Percentiles rank a stretch among this genome's conserved stretches.
Conservation (phyloP, 495 filamentous ascomycete species). For the Corynascus novoguineensis region DNA sequence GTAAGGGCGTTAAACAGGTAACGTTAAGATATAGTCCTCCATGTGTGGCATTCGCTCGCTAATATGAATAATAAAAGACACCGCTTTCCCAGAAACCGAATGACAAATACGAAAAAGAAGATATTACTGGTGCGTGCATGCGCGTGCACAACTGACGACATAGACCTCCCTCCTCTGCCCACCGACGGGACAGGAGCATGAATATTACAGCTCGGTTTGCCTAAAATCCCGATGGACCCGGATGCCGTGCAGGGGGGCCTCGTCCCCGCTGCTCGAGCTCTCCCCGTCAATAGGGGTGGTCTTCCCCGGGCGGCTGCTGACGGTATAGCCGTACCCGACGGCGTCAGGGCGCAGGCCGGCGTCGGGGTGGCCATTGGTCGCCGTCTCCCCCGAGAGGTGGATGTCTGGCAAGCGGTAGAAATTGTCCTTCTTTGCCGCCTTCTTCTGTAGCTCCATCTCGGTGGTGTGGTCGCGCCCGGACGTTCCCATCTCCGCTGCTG, state of each 20-base stretch:
- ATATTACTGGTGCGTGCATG: too few relatives aligned
- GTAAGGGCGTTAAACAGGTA: neutral
- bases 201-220: neutral
- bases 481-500: too few relatives aligned
- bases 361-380: too few relatives aligned
- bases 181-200: neutral
- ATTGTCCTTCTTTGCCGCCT: neutral
- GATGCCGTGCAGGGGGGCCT: conserved; percentile 12
- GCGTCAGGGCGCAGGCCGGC: neutral
- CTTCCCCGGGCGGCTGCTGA: conserved; percentile 7
- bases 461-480: neutral
- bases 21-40: neutral
- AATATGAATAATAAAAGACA: neutral
- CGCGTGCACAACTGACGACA: too few relatives aligned
- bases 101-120: too few relatives aligned
- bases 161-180: neutral
- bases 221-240: conserved; percentile 7
- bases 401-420: conserved; percentile 13
- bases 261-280: conserved; percentile 8
- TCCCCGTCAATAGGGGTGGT: neutral
- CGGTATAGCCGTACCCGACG: conserved; percentile 6
- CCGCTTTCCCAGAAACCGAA: neutral
- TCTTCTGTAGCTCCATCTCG: conserved; percentile 3
- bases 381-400: neutral
- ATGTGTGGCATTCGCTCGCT: neutral